These are phyloP conservation scores for Voacanga thouarsii DNA, from an alignment of 257 asterid genomes.

Conservation along the genomic window DNA sequence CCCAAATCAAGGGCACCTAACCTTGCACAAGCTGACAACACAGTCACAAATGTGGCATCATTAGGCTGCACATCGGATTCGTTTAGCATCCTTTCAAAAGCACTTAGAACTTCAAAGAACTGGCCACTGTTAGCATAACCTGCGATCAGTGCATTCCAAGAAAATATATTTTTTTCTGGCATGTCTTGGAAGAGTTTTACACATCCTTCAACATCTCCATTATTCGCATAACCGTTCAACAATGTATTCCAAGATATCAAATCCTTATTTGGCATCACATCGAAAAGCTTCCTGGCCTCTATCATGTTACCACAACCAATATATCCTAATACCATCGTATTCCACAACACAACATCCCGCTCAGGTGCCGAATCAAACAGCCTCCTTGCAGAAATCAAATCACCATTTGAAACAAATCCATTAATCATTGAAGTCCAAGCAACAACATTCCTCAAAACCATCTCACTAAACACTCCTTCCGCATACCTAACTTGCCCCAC, in stretches of 20 bases:
- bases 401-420: conserved; percentile 51
- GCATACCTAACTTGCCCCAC: conserved; percentile 39
- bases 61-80: conserved; percentile 61
- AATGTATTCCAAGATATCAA: conserved; percentile 76
- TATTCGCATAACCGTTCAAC: conserved; percentile 70
- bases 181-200: conserved; percentile 56
- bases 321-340: conserved; percentile 57
- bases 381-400: conserved; percentile 57
- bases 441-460: conserved; percentile 77
- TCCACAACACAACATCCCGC: conserved; percentile 76
- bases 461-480: conserved; percentile 58
- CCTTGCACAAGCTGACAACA: conserved; percentile 66
- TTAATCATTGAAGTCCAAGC: conserved; percentile 82
- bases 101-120: conserved; percentile 45
- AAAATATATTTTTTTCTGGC: conserved; percentile 61
- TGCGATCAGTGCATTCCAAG: conserved; percentile 84
- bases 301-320: conserved; percentile 55
- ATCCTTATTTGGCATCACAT: conserved; percentile 68
- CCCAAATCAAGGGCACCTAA: conserved; percentile 75
- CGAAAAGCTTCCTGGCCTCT: conserved; percentile 65
- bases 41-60: conserved; percentile 68
- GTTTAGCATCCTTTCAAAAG: conserved; percentile 56
- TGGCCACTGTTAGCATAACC: conserved; percentile 57
- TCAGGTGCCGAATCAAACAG: conserved; percentile 80
- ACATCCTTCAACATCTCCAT: conserved; percentile 59